Evolutionary conservation across 768 basidiomycete species (phyloP).

Genomic region (Gloeopeniophorella convolvens): DNA sequence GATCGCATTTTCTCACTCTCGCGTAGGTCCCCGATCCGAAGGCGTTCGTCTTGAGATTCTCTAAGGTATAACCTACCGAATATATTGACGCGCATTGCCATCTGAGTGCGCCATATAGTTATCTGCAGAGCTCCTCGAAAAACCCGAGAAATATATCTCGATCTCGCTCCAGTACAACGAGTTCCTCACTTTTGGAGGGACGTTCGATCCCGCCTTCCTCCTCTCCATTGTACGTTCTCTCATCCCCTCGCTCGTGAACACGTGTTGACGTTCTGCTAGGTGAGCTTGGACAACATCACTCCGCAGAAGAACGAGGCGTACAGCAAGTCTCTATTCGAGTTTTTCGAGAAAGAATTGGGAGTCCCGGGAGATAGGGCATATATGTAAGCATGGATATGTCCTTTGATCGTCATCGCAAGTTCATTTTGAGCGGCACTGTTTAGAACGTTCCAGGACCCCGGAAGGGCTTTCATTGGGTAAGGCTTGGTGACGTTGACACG

Average conservation of each 20-base stretch:
- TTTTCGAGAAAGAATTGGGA: constrained; percentile 48
- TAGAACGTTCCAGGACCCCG: constrained; percentile 48
- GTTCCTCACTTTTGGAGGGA: constrained; percentile 51
- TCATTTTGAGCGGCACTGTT: neutral
- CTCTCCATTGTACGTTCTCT: constrained; percentile 46
- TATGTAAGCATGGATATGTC: constrained; percentile 35
- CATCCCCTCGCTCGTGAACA: neutral
- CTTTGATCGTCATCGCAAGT: neutral
- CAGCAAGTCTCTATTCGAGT: constrained; percentile 48
- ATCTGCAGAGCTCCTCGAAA: constrained; percentile 44
- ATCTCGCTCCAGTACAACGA: constrained; percentile 52
- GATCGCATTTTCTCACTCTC: neutral
- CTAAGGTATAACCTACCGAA: constrained; percentile 10
- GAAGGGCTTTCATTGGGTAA: constrained; percentile 42
- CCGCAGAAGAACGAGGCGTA: constrained; percentile 43
- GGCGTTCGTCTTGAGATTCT: constrained; percentile 9
- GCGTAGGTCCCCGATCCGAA: constrained; percentile 4
- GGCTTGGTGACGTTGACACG: constrained; percentile 8
- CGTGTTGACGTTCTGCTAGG: constrained; percentile 30
- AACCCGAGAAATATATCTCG: constrained; percentile 51
- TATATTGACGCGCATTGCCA: neutral
- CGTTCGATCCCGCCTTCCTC: constrained; percentile 59
- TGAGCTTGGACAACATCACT: constrained; percentile 50
- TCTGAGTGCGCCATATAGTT: constrained; percentile 32
- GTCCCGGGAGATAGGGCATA: constrained; percentile 50